Evolutionary conservation across 129 eudicot genomes (phyloP).

Genomic region (Arctium minus): DNA sequence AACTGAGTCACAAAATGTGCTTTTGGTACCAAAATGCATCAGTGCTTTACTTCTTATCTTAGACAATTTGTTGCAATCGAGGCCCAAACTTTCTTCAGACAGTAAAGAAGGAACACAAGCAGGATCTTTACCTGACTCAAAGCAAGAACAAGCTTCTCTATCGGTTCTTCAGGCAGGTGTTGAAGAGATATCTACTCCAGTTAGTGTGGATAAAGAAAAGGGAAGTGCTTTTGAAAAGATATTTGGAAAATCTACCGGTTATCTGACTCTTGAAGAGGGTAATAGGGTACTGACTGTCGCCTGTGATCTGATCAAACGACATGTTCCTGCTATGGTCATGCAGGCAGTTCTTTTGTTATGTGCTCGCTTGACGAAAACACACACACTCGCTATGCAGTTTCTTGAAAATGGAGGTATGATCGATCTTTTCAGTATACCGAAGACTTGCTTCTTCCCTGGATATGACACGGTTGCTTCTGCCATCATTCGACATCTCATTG

Average conservation of each 20-base stretch:
- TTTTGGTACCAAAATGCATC: constrained; percentile 61
- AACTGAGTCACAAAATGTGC: constrained; percentile 41
- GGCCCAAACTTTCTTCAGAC: constrained; percentile 57
- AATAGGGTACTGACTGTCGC: constrained; percentile 54
- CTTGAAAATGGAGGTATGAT: constrained; percentile 81
- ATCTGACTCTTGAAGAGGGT: constrained; percentile 84
- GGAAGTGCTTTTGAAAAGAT: constrained; percentile 50
- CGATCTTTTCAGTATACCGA: constrained; percentile 79
- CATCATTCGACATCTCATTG: constrained; percentile 88
- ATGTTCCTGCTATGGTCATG: constrained; percentile 82
- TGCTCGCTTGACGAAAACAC: constrained; percentile 94
- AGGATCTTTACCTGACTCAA: constrained; percentile 38
- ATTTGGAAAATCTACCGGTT: constrained; percentile 86
- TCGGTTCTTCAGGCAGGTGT: constrained; percentile 36
- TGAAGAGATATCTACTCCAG: constrained; percentile 37
- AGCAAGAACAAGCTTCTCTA: constrained; percentile 33
- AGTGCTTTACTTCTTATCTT: constrained; percentile 86
- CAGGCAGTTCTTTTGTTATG: constrained; percentile 89
- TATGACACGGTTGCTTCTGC: constrained; percentile 95
- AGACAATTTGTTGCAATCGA: constrained; percentile 78
- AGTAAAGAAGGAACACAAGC: constrained; percentile 37
- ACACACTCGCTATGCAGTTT: constrained; percentile 64
- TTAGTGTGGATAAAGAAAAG: constrained; percentile 34
- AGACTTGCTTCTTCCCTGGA: constrained; percentile 82
- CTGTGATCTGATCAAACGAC: constrained; percentile 76